Evolutionary conservation across 2,329 filamentous ascomycete genomes (phyloP), one percentile per base, ranked within the genome.

Genomic region (Clathrospora elynae): DNA sequence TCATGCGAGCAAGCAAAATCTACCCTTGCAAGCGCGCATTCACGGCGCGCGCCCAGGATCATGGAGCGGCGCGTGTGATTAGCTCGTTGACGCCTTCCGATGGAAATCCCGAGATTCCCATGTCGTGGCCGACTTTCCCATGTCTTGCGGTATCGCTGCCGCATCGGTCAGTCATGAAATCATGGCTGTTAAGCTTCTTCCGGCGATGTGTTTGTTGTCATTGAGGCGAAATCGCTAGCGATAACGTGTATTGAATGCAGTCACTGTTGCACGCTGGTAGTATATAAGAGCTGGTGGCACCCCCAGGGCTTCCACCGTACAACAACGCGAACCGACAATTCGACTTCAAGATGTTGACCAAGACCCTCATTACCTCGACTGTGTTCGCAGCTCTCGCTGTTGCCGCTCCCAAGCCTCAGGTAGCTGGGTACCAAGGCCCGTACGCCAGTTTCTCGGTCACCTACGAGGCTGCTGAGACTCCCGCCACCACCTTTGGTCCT

Each of bases 381-480:
- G 55, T 64, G 44, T 55, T 73, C 34, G 66, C 65, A 35, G 67
- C 64, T 39, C 59, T 66, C 17, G 68, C 59, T 51, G 62, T 57
- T 12, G 65, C 71, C 30, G 69, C 66, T 28, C 72, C 71, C 20
- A 60, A 61, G 44, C 69, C 71, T n/a, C 68, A 72, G 41, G 71
- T 71, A 11, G 37, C 73, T 41, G 75, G 75, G 26, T 78, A 78
- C 64, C 67, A 62, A 13, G 62, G 73, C 48, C 75, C 69, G 6
- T 70, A 75, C 59, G 73, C 72, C 23, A 68, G 72, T 14, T 74
- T 72, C 59, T 66, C 63, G 6, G 63, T 69, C 17, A 42, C 62
- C 62, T 53, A 50, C 13, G 58, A 64, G 5, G 55, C 66, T 9
- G 52, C 57, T 32, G 61, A 53, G 11, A 57, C 67, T 24, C 48